Evolutionary conservation across 2,329 filamentous ascomycete genomes (phyloP).

Genomic region (Pleochaeta shiraiana): DNA sequence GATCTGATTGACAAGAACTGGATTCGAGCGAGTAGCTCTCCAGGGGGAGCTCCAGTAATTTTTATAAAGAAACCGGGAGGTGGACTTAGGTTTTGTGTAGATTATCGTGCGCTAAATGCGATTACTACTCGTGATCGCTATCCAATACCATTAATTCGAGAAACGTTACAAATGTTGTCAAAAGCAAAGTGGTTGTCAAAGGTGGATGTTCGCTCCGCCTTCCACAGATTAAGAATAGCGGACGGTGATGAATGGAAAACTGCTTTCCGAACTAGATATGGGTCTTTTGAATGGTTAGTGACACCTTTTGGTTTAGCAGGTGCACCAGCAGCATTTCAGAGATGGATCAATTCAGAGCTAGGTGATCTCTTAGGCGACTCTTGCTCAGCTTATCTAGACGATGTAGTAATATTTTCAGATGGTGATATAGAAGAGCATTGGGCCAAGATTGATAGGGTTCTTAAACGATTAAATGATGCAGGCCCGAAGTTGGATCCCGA

Average conservation of each 20-base stretch:
- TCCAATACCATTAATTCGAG: background rate
- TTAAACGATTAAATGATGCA: background rate
- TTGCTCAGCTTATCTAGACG: background rate
- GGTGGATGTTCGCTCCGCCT: constrained; percentile 1
- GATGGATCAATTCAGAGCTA: background rate
- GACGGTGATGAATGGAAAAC: background rate
- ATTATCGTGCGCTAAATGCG: too few species aligned
- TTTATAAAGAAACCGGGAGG: too few species aligned
- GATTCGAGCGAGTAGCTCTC: background rate
- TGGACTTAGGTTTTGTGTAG: too few species aligned
- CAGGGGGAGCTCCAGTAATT: background rate
- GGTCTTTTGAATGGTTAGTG: background rate
- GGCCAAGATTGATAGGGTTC: background rate
- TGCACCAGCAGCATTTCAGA: too few species aligned
- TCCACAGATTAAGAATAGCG: background rate
- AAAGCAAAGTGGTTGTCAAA: background rate
- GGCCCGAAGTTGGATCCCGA: background rate
- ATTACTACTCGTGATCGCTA: background rate
- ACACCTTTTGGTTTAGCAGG: too few species aligned
- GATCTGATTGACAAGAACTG: background rate
- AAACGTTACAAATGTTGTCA: background rate
- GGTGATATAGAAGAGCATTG: background rate
- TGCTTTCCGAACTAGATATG: background rate
- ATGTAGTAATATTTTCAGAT: background rate
- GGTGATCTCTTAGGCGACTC: background rate